Evolutionary conservation across 129 eudicot genomes (phyloP).

Genomic region (Helianthus tuberosus): DNA sequence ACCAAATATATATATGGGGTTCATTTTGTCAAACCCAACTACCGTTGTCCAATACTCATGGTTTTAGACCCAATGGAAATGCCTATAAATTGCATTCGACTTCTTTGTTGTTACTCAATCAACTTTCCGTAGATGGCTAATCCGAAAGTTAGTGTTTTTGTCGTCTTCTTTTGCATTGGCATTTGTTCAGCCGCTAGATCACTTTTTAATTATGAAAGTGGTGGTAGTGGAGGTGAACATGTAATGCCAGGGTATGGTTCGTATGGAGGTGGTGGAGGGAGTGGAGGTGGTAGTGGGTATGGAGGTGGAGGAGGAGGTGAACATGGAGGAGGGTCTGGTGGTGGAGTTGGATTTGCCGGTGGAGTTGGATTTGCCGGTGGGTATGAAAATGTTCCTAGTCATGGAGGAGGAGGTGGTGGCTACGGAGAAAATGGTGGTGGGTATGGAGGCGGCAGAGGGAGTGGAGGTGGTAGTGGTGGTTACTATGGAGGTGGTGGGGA

Average conservation of each 20-base stretch:
- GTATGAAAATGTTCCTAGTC: constrained; percentile 39
- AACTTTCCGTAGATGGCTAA: constrained; percentile 45
- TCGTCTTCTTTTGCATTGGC: constrained; percentile 44
- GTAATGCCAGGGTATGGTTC: constrained; percentile 35
- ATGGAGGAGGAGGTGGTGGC: constrained; percentile 51
- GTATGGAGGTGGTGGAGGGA: constrained; percentile 26
- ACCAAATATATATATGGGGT: constrained; percentile 13
- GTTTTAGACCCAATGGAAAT: not conserved
- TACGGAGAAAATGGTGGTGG: constrained; percentile 51
- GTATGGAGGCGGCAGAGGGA: constrained; percentile 48
- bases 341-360: constrained; percentile 20
- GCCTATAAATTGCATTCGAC: constrained; percentile 37
- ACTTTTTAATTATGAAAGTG: constrained; percentile 41
- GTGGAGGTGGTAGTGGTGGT: constrained; percentile 35
- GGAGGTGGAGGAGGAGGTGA: no score
- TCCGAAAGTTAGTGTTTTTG: constrained; percentile 30
- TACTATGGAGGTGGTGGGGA: constrained; percentile 34
- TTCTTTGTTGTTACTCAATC: constrained; percentile 8
- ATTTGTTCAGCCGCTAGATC: constrained; percentile 47
- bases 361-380: constrained; percentile 23
- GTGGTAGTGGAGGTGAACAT: constrained; percentile 28
- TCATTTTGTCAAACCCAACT: constrained; percentile 25
- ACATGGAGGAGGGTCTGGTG: constrained; percentile 44
- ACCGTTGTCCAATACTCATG: constrained; percentile 1
- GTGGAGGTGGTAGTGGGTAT: constrained; percentile 24